phyloP scores from a whole-genome alignment of 768 basidiomycete genomes.

The Rhodotorula diobovata region DNA sequence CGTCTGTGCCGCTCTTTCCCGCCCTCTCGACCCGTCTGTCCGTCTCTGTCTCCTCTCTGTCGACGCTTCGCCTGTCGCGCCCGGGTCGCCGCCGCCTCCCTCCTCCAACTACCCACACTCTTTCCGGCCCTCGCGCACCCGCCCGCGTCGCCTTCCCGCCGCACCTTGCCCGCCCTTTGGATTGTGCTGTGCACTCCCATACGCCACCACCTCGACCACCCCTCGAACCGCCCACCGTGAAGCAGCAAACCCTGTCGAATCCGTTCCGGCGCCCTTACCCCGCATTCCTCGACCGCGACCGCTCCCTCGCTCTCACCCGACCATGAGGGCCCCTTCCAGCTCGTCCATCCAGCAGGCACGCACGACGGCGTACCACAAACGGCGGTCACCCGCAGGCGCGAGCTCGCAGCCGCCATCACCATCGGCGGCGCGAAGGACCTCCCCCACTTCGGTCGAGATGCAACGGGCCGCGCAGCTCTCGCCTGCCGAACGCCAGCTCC shows the following conservation, averaged over 20 bases:
- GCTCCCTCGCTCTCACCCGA: not conserved
- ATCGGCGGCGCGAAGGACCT: conserved; percentile 54
- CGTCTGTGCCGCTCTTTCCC: conserved; percentile 19
- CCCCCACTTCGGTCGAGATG: conserved; percentile 53
- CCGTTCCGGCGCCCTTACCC: conserved; percentile 1
- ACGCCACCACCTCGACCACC: not conserved
- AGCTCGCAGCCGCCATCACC: conserved; percentile 5
- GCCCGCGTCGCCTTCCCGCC: not conserved
- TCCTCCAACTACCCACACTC: conserved; percentile 28
- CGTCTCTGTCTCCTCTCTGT: not conserved
- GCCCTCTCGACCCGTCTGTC: conserved; percentile 25
- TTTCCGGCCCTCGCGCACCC: not conserved
- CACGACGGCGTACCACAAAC: conserved; percentile 62
- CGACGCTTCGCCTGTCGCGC: not conserved
- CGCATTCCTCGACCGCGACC: conserved; percentile 26
- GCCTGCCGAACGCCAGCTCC: conserved; percentile 58
- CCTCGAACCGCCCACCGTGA: not conserved
- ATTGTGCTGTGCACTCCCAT: too few species aligned
- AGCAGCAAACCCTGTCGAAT: not conserved
- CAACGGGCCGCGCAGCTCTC: conserved; percentile 51
- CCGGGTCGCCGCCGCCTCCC: not conserved
- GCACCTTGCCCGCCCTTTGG: not conserved
- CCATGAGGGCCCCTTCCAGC: conserved; percentile 28
- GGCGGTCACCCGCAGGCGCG: conserved; percentile 30
- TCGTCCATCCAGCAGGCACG: conserved; percentile 29